Evolutionary conservation across 140 eudicot species (phyloP), one percentile per base, ranked within the genome.

Genomic region (Cichorium intybus): DNA sequence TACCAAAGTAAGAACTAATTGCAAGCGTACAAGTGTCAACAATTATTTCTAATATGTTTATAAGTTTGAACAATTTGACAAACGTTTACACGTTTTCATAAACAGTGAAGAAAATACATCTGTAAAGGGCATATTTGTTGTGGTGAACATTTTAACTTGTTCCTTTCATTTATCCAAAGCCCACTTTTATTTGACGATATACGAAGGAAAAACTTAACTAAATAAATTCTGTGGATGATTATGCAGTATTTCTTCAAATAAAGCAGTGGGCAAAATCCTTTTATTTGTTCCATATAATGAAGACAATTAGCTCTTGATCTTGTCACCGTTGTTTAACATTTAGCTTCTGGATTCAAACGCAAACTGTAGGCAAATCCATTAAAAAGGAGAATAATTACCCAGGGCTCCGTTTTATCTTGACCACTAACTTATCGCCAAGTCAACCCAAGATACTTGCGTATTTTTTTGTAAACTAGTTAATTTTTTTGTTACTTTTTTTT

Each of bases 241-340:
- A 11, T 41, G 4, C n/a, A 41, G 18, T 15, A 41, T 18, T 18
- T 14, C 18, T 43, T 43, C 18, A 43, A n/a, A n/a, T n/a, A n/a
- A 43, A 43, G 20, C 49, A 3, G 49, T 43, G 49, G 49, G 49
- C 49, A 12, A 43, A 43, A 43, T 59, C 61, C 82, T 60, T 37
- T 18, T 11, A 24, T 65, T 77, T 77, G 82, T 72, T 60, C 24
- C 70, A 59, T 65, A 21, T 56, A 26, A 31, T 39, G 39, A 71
- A 58, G 77, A 77, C 74, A 65, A 43, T 41, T 22, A 49, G 14
- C 54, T 67, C 64, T 77, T 52, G 82, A 66, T 77, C 35, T 65
- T 77, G 45, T 66, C 82, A 72, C 66, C 49, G 57, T 63, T 64
- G 23, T 22, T 49, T 56, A 64, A 16, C 15, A 65, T 49, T 52